These are phyloP conservation scores for Teratosphaeriaceae sp. DNA, from an alignment of 2,329 filamentous ascomycete genomes.

Conservation along the genomic window DNA sequence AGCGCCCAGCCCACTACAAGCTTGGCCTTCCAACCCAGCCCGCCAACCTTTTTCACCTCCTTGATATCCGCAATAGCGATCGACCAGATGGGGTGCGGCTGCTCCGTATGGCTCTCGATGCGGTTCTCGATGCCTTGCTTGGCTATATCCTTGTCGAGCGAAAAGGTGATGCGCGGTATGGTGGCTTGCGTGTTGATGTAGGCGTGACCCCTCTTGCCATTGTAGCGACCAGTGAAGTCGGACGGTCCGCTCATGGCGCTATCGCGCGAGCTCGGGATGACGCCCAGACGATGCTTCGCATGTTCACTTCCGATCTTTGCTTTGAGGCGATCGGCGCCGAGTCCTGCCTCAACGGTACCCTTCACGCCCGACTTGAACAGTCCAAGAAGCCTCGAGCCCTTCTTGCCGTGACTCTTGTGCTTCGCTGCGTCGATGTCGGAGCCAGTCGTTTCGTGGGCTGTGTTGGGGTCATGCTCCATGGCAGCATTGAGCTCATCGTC, in stretches of 20 bases:
- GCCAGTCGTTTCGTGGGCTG: slow-evolving; percentile 44
- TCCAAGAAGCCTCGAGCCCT: slow-evolving; percentile 47
- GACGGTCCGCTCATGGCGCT: slow-evolving; percentile 56
- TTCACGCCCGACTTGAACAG: slow-evolving; percentile 66
- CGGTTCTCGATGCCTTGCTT: slow-evolving; percentile 34
- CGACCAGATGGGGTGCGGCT: slow-evolving; percentile 57
- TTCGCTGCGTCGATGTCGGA: slow-evolving; percentile 47
- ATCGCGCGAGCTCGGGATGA: slow-evolving; percentile 48
- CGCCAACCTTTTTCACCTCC: slow-evolving; percentile 73
- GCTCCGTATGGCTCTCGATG: slow-evolving; percentile 46
- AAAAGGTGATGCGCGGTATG: slow-evolving; percentile 62
- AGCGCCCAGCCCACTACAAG: slow-evolving; percentile 75
- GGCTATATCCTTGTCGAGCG: slow-evolving; percentile 44
- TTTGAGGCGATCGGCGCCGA: slow-evolving; percentile 64
- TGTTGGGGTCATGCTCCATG: slow-evolving; percentile 41
- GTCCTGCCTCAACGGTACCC: slow-evolving; percentile 63
- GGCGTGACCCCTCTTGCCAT: slow-evolving; percentile 64
- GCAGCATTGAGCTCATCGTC: slow-evolving; percentile 61
- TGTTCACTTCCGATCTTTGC: slow-evolving; percentile 55
- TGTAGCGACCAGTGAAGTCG: slow-evolving; percentile 66
- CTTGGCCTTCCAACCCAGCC: slow-evolving; percentile 79
- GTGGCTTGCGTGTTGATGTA: slow-evolving; percentile 64
- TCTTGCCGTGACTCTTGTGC: slow-evolving; percentile 42
- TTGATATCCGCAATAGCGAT: slow-evolving; percentile 63
- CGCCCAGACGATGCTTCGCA: slow-evolving; percentile 66